phyloP scores from a whole-genome alignment of 352 stramenopile species.

The Phytophthora cryptogea region DNA sequence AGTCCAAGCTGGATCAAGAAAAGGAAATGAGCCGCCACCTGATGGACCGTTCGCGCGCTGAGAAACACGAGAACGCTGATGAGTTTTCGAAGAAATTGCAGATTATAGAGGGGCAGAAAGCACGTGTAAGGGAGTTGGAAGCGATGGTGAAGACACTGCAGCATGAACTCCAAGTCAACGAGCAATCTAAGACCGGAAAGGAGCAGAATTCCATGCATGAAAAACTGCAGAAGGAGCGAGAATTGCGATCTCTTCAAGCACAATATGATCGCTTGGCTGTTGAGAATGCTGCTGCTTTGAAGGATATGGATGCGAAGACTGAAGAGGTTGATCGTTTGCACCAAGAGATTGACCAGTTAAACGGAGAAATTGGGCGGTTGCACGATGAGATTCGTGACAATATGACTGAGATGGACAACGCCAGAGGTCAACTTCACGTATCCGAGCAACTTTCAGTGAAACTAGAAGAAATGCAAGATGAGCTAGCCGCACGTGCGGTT shows the following conservation, averaged over 20 bases:
- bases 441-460: conserved; percentile 55
- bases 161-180: conserved; percentile 39
- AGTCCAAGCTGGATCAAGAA: conserved; percentile 61
- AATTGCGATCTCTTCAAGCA: conserved; percentile 43
- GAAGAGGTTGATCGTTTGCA: conserved; percentile 28
- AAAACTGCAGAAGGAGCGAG: conserved; percentile 55
- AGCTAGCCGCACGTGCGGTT: conserved; percentile 35
- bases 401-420: conserved; percentile 47
- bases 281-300: conserved; percentile 24
- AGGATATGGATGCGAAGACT: conserved; percentile 33
- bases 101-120: conserved; percentile 19
- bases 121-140: conserved; percentile 37
- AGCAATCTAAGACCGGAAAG: conserved; percentile 43
- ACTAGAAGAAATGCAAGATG: conserved; percentile 44
- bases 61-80: conserved; percentile 33
- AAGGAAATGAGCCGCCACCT: conserved; percentile 57
- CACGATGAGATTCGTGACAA: conserved; percentile 48
- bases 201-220: conserved; percentile 58
- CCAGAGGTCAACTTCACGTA: conserved; percentile 39
- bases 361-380: conserved; percentile 35
- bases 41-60: conserved; percentile 39
- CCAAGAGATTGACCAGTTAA: conserved; percentile 31
- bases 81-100: conserved; percentile 24
- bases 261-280: conserved; percentile 33
- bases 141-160: conserved; percentile 37